Base-by-base conservation (phyloP, 225 moss, liverwort and hornwort species). In the Marchantia paleacea region DNA sequence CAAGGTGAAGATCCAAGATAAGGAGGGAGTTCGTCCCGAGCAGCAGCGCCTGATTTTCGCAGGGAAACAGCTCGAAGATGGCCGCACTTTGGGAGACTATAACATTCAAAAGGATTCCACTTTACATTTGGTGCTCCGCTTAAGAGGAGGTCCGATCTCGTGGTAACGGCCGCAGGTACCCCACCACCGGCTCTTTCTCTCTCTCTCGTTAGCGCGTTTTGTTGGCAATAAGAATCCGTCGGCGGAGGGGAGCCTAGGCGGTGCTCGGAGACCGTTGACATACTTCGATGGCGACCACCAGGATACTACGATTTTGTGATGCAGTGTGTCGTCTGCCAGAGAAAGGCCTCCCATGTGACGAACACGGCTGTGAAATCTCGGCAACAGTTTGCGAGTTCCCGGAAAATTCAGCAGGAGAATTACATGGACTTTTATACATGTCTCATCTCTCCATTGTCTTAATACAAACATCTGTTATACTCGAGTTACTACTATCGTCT, bases 11-110 rank as follows among this genome's bases (percentile, higher is more conserved):
- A 81, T 81, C 25, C 81, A 81, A 55, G 81, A 74, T 39, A 81
- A 75, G 75, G 62, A 81, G 81, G 81, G 81, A 28, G 66, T 81
- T 75, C 81, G 65, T 63, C 73, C 60, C 39, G 73, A 64, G 74
- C 81, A 75, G 73, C 81, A 81, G 22, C 62, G 81, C 18, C 52
- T 81, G 65, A 73, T 81, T 24, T 64, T 74, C 28, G 81, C 81
- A 26, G 81, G 81, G 14, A 81, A 81, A 67, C 81, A 81, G 75
- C 75, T 81, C 58, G 80, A 80, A 61, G 72, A 80, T 80, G 80
- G 80, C 16, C 80, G 80, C 48, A 80, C 68, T 57, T 55, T 80
- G 80, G 70, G 60, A n/a, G 80, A 80, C 20, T 80, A 80, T 52
- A 80, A 69, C n/a, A 80, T 80, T 30, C 80, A 80, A 24, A 80